Evolutionary conservation across 1,284 basidiomycete genomes (phyloP), one percentile per base, ranked within the genome.

Genomic region (Malassezia nana): DNA sequence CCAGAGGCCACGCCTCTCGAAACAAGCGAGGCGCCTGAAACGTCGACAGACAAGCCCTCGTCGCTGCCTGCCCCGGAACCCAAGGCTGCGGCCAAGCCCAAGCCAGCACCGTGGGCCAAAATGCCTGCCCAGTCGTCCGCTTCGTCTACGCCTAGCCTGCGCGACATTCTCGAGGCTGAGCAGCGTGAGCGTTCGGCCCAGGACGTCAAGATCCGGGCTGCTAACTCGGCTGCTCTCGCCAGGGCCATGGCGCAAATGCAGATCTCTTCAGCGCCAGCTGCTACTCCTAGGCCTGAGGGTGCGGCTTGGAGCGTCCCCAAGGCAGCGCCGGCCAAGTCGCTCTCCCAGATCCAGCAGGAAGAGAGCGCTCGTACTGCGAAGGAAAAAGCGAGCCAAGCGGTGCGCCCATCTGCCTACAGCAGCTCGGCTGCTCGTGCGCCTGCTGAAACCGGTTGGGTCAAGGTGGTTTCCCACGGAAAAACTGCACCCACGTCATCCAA

Each of bases 301-400:
- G 55, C 59, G 9, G 62, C 57, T 18, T 65, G 64, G 64, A 69
- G 30, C 28, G n/a, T 49, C 28, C 46, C 40, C 15, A 47, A 54
- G 42, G 26, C 59, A 4, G 50, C 64, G 3, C 77, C 82, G 6
- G 92, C 90, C 78, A 95, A 91, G 80, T 87, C 87, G 2, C 85
- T 98, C 83, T 94, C 91, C 78, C 90, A 98, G 77, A 98, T 98
- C 43, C 89, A 95, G 74, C 90, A 96, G 74, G 92, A 98, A 68
- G 92, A 99, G 30, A 45, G 59, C 86, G 94, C 63, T 52, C 59
- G 62, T 1, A 61, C 64, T 3, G 60, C 64, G 16, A 60, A 58
- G 29, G 72, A 78, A 50, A 62, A 63, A 43, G 79, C 77, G 1
- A 74, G 72, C 8, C 64, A 65, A 52, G 69, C 74, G 38, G 89